Base-by-base conservation (phyloP, 1,284 basidiomycete species). In the Sanguinoderma infundibulare region DNA sequence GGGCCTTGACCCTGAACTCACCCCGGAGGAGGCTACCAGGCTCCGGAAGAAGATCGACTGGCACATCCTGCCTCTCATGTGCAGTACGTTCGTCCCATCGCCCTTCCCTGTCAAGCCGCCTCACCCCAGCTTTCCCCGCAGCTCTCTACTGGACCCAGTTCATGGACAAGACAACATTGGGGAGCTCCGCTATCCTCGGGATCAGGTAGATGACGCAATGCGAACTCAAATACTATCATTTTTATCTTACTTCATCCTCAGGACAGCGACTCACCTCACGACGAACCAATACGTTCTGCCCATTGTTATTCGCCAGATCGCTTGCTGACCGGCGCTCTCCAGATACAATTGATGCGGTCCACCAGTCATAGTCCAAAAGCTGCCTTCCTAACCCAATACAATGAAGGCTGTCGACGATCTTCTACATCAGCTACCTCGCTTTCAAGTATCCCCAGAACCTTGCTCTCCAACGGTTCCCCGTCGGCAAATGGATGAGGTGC, bases 401-500 rank as follows among this genome's bases (percentile, higher is more conserved):
- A 2, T 10, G 3, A 66, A 88, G 87, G 87, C 83, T 90, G 10
- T 87, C 87, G 35, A 90, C 88, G 2, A 83, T 90, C 40, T 89
- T 89, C 69, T 90, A 89, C 67, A 72, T 90, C 49, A 84, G 84
- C 65, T 90, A 90, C 69, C 81, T 91, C 9, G 66, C 81, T 15
- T 90, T 90, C 66, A 87, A 90, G 70, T 89, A 87, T 64, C 89
- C 89, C 2, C 89, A 92, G 71, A 90, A 90, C 68, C 75, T 91
- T 3, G 88, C 85, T 0, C 79, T 93, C 1, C 91, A 92, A 66
- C 79, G 83, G 17, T 91, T 91, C 70, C 91, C 90, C 0, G 88
- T 92, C 12, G 91, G 87, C 15, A 90, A 86, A 79, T 92, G 91
- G 90, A 91, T 92, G 87, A 89, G 87, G 87, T 82, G 66, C 54